Conservation (phyloP, 345 rosid genomes). For the Heritiera fomes region DNA sequence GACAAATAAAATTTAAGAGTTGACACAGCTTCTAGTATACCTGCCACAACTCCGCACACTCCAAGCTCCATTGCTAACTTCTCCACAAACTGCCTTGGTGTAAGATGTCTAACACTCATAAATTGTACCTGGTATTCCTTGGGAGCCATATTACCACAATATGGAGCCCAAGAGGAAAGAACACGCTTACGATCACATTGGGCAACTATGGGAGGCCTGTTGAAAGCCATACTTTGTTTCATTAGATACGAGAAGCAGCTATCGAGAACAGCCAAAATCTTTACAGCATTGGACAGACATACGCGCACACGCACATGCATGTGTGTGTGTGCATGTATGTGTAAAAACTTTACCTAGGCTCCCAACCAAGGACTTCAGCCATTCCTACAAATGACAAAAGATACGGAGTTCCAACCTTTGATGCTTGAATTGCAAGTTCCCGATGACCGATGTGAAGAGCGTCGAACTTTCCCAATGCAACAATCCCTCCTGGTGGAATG, state of each 20-base stretch:
- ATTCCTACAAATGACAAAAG: slow-evolving; percentile 85
- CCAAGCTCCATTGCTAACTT: slow-evolving; percentile 73
- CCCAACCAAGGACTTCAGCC: slow-evolving; percentile 94
- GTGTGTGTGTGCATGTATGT: not conserved
- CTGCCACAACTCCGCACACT: slow-evolving; percentile 87
- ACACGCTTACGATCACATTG: slow-evolving; percentile 82
- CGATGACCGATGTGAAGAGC: slow-evolving; percentile 92
- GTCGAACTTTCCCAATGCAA: slow-evolving; percentile 93
- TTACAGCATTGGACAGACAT: slow-evolving; percentile 1
- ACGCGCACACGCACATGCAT: too few relatives aligned
- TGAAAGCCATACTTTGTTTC: slow-evolving; percentile 1
- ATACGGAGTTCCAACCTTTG: slow-evolving; percentile 77
- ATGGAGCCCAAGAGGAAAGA: slow-evolving; percentile 75
- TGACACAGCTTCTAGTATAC: slow-evolving; percentile 36
- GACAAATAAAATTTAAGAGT: not conserved
- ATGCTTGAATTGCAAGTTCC: slow-evolving; percentile 91
- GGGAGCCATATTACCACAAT: slow-evolving; percentile 66
- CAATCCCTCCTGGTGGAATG: slow-evolving; percentile 67
- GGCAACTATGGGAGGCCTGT: slow-evolving; percentile 83
- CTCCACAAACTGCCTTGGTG: slow-evolving; percentile 84
- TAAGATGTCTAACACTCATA: slow-evolving; percentile 79
- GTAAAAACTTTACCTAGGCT: slow-evolving; percentile 59
- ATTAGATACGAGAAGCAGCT: not conserved
- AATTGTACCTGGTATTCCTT: slow-evolving; percentile 67
- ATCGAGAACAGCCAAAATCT: not conserved